These are phyloP conservation scores for Metrosideros polymorpha DNA, from an alignment of 441 rosid genomes.

Conservation along the genomic window DNA sequence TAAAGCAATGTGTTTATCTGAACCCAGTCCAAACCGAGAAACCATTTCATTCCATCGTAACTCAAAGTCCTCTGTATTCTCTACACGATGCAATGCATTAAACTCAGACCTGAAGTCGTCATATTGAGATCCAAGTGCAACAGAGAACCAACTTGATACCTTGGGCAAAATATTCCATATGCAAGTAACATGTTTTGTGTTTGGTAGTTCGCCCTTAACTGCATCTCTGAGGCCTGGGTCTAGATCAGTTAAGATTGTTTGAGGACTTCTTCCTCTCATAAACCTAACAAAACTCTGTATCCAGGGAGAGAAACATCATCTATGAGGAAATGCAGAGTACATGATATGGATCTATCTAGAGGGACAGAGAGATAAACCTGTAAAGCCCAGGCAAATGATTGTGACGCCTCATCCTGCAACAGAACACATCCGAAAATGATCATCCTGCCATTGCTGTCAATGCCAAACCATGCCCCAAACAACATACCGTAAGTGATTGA, in stretches of 20 bases:
- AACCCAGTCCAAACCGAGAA: slow-evolving; percentile 58
- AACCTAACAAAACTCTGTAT: slow-evolving; percentile 71
- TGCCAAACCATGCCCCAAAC: slow-evolving; percentile 76
- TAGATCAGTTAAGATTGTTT: slow-evolving; percentile 70
- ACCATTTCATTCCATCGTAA: slow-evolving; percentile 70
- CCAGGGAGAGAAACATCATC: slow-evolving; percentile 28
- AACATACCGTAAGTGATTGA: slow-evolving; percentile 78
- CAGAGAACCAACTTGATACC: slow-evolving; percentile 77
- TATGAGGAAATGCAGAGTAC: background rate
- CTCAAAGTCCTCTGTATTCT: slow-evolving; percentile 59
- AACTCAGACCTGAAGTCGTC: slow-evolving; percentile 70
- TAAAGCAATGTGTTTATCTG: slow-evolving; percentile 70
- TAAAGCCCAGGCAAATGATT: slow-evolving; percentile 79
- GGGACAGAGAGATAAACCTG: slow-evolving; percentile 62
- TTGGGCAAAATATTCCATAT: slow-evolving; percentile 57
- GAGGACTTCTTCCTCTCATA: slow-evolving; percentile 75
- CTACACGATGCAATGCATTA: slow-evolving; percentile 46
- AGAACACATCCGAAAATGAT: slow-evolving; percentile 70
- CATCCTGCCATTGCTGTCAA: slow-evolving; percentile 59
- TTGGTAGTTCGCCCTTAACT: slow-evolving; percentile 60
- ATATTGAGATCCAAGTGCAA: slow-evolving; percentile 54
- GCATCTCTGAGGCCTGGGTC: slow-evolving; percentile 74
- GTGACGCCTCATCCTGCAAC: slow-evolving; percentile 66
- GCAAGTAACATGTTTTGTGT: slow-evolving; percentile 59
- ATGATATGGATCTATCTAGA: background rate